Percentiles rank a stretch among this genome's conserved stretches.
These are phyloP conservation scores for Tetracladium setigerum DNA, from an alignment of 495 filamentous ascomycete species.

Conservation along the genomic window DNA sequence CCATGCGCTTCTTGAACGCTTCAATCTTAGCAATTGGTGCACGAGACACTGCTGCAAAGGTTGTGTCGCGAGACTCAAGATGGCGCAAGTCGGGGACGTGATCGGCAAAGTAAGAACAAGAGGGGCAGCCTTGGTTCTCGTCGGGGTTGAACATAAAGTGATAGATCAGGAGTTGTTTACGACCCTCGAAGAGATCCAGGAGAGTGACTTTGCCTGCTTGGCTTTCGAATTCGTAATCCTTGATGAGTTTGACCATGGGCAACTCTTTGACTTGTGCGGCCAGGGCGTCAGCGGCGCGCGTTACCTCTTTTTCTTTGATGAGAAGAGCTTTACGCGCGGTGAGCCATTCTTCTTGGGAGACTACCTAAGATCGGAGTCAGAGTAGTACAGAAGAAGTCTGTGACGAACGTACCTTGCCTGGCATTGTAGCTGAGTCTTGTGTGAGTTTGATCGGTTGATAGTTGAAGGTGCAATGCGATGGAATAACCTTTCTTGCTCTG, in stretches of 20 bases:
- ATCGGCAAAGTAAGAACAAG: conserved; percentile 33
- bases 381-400: no score
- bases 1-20: conserved; percentile 30
- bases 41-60: conserved; percentile 30
- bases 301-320: conserved; percentile 31
- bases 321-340: conserved; percentile 32
- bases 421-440: no score
- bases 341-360: conserved; percentile 29
- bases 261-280: conserved; percentile 24
- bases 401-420: no score
- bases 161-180: conserved; percentile 38
- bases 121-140: conserved; percentile 26
- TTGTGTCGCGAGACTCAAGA: conserved; percentile 27
- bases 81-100: conserved; percentile 31
- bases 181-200: conserved; percentile 30
- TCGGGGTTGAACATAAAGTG: conserved; percentile 38
- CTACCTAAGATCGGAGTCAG: no score
- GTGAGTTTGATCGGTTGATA: no score
- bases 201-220: conserved; percentile 27
- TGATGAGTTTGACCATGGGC: conserved; percentile 32
- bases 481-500: no score
- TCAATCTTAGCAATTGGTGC: conserved; percentile 29
- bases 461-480: no score
- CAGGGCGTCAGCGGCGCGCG: conserved; percentile 24
- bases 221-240: conserved; percentile 29